Percentiles rank a stretch among this genome's conserved stretches.
Evolutionary conservation across 2,329 filamentous ascomycete genomes (phyloP).

Genomic region (Penicillium sp.): DNA sequence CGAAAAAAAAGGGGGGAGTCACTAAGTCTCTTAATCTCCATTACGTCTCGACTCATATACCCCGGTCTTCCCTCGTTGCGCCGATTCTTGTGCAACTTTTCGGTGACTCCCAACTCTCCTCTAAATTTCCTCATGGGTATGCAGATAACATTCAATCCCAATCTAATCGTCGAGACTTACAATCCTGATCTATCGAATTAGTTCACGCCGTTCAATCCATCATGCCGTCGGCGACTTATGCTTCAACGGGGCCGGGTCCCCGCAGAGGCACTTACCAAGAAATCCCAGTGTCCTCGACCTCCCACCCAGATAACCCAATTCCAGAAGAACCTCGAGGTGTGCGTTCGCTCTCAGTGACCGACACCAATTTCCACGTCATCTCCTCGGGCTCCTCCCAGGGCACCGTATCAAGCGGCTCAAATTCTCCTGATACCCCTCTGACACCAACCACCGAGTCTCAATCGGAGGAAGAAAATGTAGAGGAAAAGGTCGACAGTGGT

Average conservation of each 20-base stretch:
- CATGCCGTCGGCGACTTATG: conserved; percentile 27
- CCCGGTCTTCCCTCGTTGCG: neutral
- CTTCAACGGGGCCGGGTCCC: conserved; percentile 21
- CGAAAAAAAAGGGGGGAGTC: neutral
- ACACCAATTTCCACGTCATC: conserved; percentile 28
- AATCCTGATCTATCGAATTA: conserved; percentile 7
- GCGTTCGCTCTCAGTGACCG: conserved; percentile 37
- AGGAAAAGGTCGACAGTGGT: conserved; percentile 23
- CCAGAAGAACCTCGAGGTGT: conserved; percentile 47
- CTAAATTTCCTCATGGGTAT: conserved; percentile 4
- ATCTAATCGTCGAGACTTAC: neutral
- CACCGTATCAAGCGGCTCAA: conserved; percentile 37
- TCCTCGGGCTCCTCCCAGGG: conserved; percentile 31
- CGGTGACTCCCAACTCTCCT: neutral
- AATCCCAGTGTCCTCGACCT: conserved; percentile 42
- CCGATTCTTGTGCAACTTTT: neutral
- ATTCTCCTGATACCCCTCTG: conserved; percentile 41
- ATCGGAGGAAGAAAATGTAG: conserved; percentile 33
- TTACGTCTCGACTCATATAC: conserved; percentile 3
- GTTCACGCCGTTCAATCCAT: conserved; percentile 33
- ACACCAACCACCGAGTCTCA: conserved; percentile 41
- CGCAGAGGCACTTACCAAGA: conserved; percentile 27
- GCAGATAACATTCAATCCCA: neutral
- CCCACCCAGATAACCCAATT: conserved; percentile 48
- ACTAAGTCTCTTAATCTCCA: too few relatives aligned